phyloP scores from a whole-genome alignment of 2,329 filamentous ascomycete genomes.

The Diaporthe citriasiana region DNA sequence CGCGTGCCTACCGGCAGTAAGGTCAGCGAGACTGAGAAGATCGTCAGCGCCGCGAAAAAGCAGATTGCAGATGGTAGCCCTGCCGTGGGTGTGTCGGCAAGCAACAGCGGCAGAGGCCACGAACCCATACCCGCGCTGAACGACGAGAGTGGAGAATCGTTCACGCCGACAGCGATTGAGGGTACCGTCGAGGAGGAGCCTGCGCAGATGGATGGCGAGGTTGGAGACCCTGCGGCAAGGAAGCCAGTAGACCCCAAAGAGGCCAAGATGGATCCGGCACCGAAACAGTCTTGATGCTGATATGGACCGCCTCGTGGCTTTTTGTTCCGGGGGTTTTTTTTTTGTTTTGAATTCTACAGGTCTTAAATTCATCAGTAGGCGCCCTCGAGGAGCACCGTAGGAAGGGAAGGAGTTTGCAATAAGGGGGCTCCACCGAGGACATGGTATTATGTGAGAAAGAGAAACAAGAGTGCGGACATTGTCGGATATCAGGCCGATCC shows the following conservation, averaged over 20 bases:
- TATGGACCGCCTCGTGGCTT: slow-evolving; percentile 25
- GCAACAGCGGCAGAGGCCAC: slow-evolving; percentile 71
- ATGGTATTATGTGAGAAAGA: neutral
- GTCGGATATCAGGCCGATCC: slow-evolving; percentile 12
- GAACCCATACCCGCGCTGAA: slow-evolving; percentile 57
- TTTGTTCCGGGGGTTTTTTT: neutral
- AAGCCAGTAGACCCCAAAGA: slow-evolving; percentile 45
- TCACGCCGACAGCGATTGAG: slow-evolving; percentile 67
- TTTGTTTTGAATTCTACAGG: slow-evolving; percentile 37
- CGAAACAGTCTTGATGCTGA: slow-evolving; percentile 18
- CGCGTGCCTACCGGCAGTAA: slow-evolving; percentile 54
- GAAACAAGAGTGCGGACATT: neutral
- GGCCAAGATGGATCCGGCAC: slow-evolving; percentile 34
- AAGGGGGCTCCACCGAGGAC: slow-evolving; percentile 14
- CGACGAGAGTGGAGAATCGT: slow-evolving; percentile 54
- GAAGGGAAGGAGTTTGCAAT: slow-evolving; percentile 22
- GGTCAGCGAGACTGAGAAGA: slow-evolving; percentile 73
- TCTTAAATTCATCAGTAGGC: neutral
- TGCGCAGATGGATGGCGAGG: slow-evolving; percentile 51
- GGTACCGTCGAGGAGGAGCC: slow-evolving; percentile 68
- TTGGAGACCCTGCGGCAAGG: slow-evolving; percentile 14
- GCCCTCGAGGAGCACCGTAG: neutral
- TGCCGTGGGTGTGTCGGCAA: slow-evolving; percentile 71
- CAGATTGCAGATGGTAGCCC: slow-evolving; percentile 70
- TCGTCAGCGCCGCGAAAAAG: slow-evolving; percentile 70